These are phyloP conservation scores for Teunomyces lycoperdinae DNA, from an alignment of 805 yeast genomes.

Conservation along the genomic window DNA sequence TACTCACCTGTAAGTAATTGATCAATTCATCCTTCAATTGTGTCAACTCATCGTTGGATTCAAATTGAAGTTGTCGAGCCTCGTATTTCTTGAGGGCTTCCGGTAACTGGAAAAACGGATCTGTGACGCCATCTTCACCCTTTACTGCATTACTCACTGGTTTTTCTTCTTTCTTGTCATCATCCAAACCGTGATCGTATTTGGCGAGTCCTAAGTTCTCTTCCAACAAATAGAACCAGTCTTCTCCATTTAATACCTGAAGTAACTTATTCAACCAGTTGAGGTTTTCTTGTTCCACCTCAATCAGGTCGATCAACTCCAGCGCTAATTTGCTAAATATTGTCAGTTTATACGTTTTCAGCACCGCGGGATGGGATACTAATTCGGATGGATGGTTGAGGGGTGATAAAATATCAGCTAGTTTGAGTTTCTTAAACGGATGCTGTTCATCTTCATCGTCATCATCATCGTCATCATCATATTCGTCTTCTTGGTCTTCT, in stretches of 20 bases:
- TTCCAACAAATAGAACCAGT: slow-evolving; percentile 64
- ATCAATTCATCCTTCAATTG: slow-evolving; percentile 60
- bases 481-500: slow-evolving; percentile 11
- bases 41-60: slow-evolving; percentile 29
- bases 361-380: slow-evolving; percentile 64
- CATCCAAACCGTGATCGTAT: slow-evolving; percentile 62
- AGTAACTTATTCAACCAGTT: slow-evolving; percentile 67
- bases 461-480: slow-evolving; percentile 7
- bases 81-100: slow-evolving; percentile 33
- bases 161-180: slow-evolving; percentile 9
- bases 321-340: slow-evolving; percentile 56
- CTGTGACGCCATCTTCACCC: slow-evolving; percentile 53
- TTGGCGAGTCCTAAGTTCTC: slow-evolving; percentile 62
- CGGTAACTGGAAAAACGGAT: slow-evolving; percentile 59
- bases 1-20: slow-evolving; percentile 43
- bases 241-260: slow-evolving; percentile 84
- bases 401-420: slow-evolving; percentile 63
- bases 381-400: slow-evolving; percentile 79
- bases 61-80: slow-evolving; percentile 20
- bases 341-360: slow-evolving; percentile 57
- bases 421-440: slow-evolving; percentile 28
- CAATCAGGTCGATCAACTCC: slow-evolving; percentile 74
- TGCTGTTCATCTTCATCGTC: slow-evolving; percentile 15
- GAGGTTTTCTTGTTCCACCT: slow-evolving; percentile 77
- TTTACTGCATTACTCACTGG: slow-evolving; percentile 24